Conservation (phyloP, 2,329 filamentous ascomycete genomes). For the Ceratocystis colombiana region DNA sequence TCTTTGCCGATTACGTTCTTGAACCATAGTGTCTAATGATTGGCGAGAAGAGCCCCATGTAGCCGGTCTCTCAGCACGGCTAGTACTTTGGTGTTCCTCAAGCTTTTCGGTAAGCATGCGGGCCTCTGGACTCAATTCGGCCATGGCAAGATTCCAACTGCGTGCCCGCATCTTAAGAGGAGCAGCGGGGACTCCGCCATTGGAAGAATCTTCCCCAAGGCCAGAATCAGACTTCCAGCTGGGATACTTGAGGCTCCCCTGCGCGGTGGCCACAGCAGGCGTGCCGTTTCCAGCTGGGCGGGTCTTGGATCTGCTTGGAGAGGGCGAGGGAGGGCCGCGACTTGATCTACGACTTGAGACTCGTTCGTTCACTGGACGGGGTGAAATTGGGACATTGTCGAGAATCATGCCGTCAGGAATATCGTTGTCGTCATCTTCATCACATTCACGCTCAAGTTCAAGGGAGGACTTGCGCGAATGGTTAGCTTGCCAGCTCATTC, state of each 20-base stretch:
- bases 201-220: conserved; percentile 29
- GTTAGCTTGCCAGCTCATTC: conserved; percentile 63
- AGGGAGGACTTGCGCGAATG: conserved; percentile 55
- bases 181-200: conserved; percentile 30
- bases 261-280: conserved; percentile 47
- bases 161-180: conserved; percentile 49
- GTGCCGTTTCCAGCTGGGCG: conserved; percentile 55
- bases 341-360: conserved; percentile 18
- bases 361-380: conserved; percentile 51
- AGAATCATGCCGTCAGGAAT: conserved; percentile 70
- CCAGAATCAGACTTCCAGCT: conserved; percentile 42
- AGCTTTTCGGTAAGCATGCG: conserved; percentile 66
- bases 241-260: conserved; percentile 50
- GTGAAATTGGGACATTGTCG: conserved; percentile 74
- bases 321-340: conserved; percentile 22
- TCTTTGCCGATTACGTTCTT: conserved; percentile 29
- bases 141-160: conserved; percentile 64
- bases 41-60: conserved; percentile 27
- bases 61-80: conserved; percentile 28
- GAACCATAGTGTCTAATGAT: conserved; percentile 25
- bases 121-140: conserved; percentile 60
- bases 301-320: conserved; percentile 33
- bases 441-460: conserved; percentile 65
- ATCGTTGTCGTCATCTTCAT: conserved; percentile 64
- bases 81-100: conserved; percentile 62